Base-by-base conservation (phyloP, 306 rosid species). In the Ziziphus jujuba region DNA sequence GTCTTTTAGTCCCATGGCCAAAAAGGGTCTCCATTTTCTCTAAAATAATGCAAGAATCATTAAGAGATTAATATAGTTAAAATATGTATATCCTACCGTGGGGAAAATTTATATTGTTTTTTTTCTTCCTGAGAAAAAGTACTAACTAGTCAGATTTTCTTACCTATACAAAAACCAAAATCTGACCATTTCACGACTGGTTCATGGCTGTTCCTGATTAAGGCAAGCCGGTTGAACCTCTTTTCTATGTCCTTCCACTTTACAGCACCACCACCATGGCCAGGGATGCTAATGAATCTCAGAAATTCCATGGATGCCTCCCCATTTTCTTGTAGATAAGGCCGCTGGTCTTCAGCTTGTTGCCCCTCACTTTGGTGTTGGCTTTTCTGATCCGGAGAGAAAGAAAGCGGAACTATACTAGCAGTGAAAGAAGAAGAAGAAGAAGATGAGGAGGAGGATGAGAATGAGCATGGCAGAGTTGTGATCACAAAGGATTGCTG, bases 111-210 rank as follows among this genome's bases (percentile, higher is more conserved):
- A 7, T 36, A 6, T 6, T 1, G 1, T 1, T 10, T 40, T 40
- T 8, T 7, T 40, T 9, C 9, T 40, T 2, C 4, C 11, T 40
- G 45, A 10, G 45, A 40, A 10, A 10, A 40, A 40, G 45, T 9
- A 40, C 10, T 7, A 40, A 1, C 2, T 51, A 15, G 24, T 43
- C 5, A 21, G 23, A 17, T 35, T 60, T 82, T 71, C 97, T 87
- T 75, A 91, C 98, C 96, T 61, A 89, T 73, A 60, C 98, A 91
- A 55, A 78, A 77, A 53, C 82, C 86, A 74, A 91, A 87, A 47
- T 75, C 81, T 4, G 90, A 75, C 86, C 87, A 80, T 54, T 75
- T 66, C 11, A 91, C 59, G 9, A 75, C 90, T 53, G 87, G 86
- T 84, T 91, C 95, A 61, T 45, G 9, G 13, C 60, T 68, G 25